Base-by-base conservation (phyloP, 2,329 filamentous ascomycete genomes). In the Mollisia scopiformis region DNA sequence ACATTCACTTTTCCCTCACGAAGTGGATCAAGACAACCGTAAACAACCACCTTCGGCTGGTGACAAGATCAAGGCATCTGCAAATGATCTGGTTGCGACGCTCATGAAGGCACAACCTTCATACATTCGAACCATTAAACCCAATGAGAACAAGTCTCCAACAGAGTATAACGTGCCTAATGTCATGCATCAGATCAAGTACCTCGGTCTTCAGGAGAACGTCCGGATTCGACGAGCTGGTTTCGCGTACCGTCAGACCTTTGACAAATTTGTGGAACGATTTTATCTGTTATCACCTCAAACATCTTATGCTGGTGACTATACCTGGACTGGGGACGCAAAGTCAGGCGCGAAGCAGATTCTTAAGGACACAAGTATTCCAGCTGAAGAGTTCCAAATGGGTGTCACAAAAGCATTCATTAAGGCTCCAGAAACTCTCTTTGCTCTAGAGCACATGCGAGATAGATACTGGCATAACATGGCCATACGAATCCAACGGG, bases 381-480 rank as follows among this genome's bases (percentile, higher is more conserved):
- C 95, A 0, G 83, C 88, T 30, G 95, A 98, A 71, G 95, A 99
- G 74, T 98, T 92, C 83, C 95, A 99, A 77, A 91, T 99, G 84
- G 95, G 95, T 78, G 91, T 95, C 5, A 94, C 91, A 1, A 99
- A 98, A 77, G 94, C 93, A 3, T 99, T 99, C 72, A 96, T 99
- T 80, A 98, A 99, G 77, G 93, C 95, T 0, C 95, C 95, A 0
- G 95, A 99, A 77, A 99, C 95, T 0, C 80, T 99, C 1, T 99
- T 99, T 73, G 95, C 95, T 2, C 81, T 99, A 11, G 95, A 99
- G 76, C 93, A 96, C 60, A 98, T 99, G 94, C 87, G 95, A 73
- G 95, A 99, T 74, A 85, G 92, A 59, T 99, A 98, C 77, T 98
- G 94, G 94, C 94, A 98, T 77, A 99, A 98, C 78, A 98, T 99